Conservation (phyloP, 2,329 filamentous ascomycete species). For the Diaporthe ampelina region DNA sequence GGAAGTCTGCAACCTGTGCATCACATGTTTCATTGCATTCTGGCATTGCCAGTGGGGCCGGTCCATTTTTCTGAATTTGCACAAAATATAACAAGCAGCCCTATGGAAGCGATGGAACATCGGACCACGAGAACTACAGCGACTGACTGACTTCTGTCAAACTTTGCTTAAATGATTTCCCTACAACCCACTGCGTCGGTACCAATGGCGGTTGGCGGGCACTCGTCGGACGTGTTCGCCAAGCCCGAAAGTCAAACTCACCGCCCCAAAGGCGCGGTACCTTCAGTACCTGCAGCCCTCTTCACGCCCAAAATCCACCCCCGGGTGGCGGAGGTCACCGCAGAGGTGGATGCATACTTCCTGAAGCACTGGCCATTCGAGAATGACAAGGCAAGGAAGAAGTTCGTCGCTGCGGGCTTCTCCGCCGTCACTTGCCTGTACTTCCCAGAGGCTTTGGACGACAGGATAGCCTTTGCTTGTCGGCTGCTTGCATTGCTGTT, state of each 20-base stretch:
- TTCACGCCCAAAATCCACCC: conserved; percentile 13
- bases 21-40: background rate
- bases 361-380: conserved; percentile 55
- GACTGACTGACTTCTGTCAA: background rate
- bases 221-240: background rate
- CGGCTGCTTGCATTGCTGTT: conserved; percentile 57
- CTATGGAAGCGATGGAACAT: background rate
- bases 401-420: conserved; percentile 53
- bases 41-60: background rate
- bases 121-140: background rate
- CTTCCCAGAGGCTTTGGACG: conserved; percentile 54
- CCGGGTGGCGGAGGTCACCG: conserved; percentile 42
- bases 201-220: background rate
- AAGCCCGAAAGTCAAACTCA: background rate
- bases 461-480: conserved; percentile 56
- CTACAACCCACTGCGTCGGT: background rate
- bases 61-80: background rate
- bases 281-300: background rate
- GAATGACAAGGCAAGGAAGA: conserved; percentile 48
- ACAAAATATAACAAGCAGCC: conserved; percentile 6
- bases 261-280: background rate
- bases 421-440: conserved; percentile 55
- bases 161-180: conserved; percentile 17
- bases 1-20: too few species aligned
- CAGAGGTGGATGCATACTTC: conserved; percentile 56